These are phyloP conservation scores for Beauveria brongniartii DNA, from an alignment of 2,329 filamentous ascomycete species.

Conservation along the genomic window DNA sequence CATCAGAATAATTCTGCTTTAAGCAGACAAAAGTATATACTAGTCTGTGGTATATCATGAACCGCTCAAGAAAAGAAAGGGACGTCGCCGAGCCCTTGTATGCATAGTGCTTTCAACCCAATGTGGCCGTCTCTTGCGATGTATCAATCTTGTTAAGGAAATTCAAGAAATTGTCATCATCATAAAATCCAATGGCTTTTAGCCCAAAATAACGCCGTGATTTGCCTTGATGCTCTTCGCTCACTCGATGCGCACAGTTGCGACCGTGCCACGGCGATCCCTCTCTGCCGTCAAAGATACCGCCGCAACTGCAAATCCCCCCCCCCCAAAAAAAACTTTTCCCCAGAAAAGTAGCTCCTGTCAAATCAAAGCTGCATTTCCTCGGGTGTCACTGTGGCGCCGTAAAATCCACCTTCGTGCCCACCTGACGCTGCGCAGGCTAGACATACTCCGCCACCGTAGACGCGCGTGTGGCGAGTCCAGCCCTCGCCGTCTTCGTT, in stretches of 20 bases:
- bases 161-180: neutral
- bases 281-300: neutral
- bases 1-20: neutral
- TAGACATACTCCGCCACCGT: constrained; percentile 49
- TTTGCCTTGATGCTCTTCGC: neutral
- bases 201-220: neutral
- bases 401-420: constrained; percentile 44
- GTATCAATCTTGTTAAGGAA: neutral
- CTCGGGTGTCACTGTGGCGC: constrained; percentile 43
- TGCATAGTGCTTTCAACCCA: neutral
- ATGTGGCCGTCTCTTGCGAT: neutral
- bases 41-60: neutral
- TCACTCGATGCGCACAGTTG: neutral
- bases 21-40: constrained; percentile 1
- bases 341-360: neutral
- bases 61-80: neutral
- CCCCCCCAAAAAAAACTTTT: neutral
- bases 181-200: neutral
- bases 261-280: neutral
- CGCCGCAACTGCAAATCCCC: neutral
- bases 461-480: constrained; percentile 52
- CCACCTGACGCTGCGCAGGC: constrained; percentile 42
- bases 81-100: neutral
- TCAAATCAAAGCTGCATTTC: constrained; percentile 33
- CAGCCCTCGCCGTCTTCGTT: constrained; percentile 42